Base-by-base conservation (phyloP, 108 stramenopile genomes). In the Skeletonema grethae region DNA sequence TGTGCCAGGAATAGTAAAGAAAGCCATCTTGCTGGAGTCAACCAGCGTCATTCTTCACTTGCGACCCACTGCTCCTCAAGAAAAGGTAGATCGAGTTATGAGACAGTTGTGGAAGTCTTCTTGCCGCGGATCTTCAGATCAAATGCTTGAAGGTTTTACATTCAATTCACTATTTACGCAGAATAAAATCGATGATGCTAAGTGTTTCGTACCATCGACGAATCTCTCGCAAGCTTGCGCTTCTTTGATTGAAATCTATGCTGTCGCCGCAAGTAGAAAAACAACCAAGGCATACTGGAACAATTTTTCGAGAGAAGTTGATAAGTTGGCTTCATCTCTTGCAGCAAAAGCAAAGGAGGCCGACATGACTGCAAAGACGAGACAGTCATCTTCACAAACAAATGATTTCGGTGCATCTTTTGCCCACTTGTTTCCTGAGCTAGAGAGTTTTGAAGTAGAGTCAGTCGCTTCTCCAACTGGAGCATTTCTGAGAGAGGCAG, bases 151-250 rank as follows among this genome's bases (percentile, higher is more conserved):
- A 11, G 35, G 45, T 32, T 20, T 59, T 13, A 61, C 63, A 29
- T 41, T 69, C 15, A 39, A 16, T 15, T 67, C 70, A 36, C 31
- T 67, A 13, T 56, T 68, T 22, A 32, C 46, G 15, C 9, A 53
- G n/a, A 50, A 58, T 12, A 56, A 48, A 9, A 62, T 22, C 6
- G 57, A 29, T 35, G 57, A 63, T n/a, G 59, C 45, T 15, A 69
- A 38, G 71, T 57, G 41, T 55, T 18, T 69, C 11, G 25, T 43
- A 15, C 79, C 79, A 34, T 79, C 72, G 48, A 63, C 79, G 39
- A 38, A 36, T 36, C 62, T 73, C 24, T 43, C 69, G 13, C 71
- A 73, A 56, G 11, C 25, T 24, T 73, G 79, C 24, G 41, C 31
- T 35, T 3, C 24, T 9, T 41, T 79, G 72, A 50, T 71, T 5